Base-by-base conservation (phyloP, 495 filamentous ascomycete genomes). In the Saxispiralis lemnorum region DNA sequence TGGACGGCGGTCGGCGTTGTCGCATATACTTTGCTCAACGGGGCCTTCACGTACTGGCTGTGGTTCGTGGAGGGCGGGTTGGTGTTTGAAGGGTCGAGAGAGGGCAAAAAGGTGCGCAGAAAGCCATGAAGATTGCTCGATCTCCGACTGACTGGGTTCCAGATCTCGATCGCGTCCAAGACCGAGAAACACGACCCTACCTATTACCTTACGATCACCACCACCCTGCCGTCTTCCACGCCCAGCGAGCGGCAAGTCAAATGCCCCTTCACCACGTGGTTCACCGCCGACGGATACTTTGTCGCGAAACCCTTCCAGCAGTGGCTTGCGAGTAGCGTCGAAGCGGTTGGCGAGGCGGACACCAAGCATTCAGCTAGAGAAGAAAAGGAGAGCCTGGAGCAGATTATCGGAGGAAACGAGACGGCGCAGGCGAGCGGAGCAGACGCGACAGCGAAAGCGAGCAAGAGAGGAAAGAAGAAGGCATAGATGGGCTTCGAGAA, bases 241-340 rank as follows among this genome's bases (percentile, higher is more conserved):
- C 50, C 63, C 4, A 57, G 66, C 51, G 61, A 61, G 18, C 38
- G 70, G 9, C 66, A 74, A 43, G 57, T 84, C 35, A 66, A 71
- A 46, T 67, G 76, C 6, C 70, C 81, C 2, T 96, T 94, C 58
- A 80, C 78, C 15, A 69, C 69, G 19, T 97, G 85, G 85, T 96
- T 94, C 61, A 79, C 87, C 45, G 66, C 65, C 3, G 72, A 82
- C 31, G 88, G 89, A 6, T 71, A 70, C 38, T 93, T 97, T 53
- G 73, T 93, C 39, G 71, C 79, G 3, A 72, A 76, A 49, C 87
- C 86, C 7, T 86, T 94, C 56, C 84, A 89, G 62, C 68, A 71
- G 44, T 80, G 84, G 75, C 60, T 94, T 20, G 81, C 82, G 20
- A 68, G 63, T 17, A 68, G 73, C 52, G 66, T 94, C 41, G 71